Conservation (phyloP, 352 stramenopile species). For the Phytophthora sojae region DNA sequence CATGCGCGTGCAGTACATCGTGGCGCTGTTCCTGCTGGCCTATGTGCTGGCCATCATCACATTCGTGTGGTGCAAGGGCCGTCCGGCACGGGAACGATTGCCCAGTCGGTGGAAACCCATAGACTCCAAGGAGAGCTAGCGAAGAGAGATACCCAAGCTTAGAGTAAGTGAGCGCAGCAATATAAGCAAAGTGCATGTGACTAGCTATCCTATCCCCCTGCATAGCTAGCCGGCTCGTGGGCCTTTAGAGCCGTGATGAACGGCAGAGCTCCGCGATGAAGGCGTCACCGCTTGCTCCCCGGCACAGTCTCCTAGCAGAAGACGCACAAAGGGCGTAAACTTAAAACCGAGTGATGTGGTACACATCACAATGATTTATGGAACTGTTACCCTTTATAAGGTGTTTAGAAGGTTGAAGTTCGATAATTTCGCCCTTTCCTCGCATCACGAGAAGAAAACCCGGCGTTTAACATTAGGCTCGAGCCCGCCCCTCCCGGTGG, state of each 20-base stretch:
- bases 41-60: conserved; percentile 77
- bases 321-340: background rate
- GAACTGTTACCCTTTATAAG: background rate
- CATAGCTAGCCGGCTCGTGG: no score
- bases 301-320: conserved; percentile 9
- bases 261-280: no score
- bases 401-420: conserved; percentile 38
- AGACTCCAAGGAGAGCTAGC: conserved; percentile 74
- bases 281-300: no score
- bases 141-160: conserved; percentile 18
- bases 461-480: conserved; percentile 9
- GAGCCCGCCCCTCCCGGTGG: conserved; percentile 14
- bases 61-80: conserved; percentile 83
- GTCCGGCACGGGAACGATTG: conserved; percentile 72
- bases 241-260: no score
- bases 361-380: background rate
- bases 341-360: background rate
- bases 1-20: conserved; percentile 67
- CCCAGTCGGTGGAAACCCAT: conserved; percentile 84
- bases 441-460: conserved; percentile 1
- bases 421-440: conserved; percentile 5
- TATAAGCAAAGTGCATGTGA: conserved; percentile 22
- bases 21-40: conserved; percentile 66
- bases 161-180: conserved; percentile 15
- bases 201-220: no score